These are phyloP conservation scores for Ophiorrhiza pumila DNA, from an alignment of 257 asterid species.

Conservation along the genomic window DNA sequence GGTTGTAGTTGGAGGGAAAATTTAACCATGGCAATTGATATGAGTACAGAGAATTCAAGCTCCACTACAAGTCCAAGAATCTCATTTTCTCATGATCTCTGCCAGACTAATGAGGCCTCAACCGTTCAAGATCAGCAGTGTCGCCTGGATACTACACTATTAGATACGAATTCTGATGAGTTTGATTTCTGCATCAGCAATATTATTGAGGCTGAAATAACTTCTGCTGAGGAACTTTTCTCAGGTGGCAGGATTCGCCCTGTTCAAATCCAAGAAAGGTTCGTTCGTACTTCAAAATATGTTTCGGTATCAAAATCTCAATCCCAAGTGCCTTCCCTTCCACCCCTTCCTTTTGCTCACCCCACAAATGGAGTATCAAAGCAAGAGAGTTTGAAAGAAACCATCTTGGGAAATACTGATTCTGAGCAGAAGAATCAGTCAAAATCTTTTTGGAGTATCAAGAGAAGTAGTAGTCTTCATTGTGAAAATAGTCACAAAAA, in stretches of 20 bases:
- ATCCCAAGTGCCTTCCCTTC: slow-evolving; percentile 22
- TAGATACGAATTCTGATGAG: slow-evolving; percentile 25
- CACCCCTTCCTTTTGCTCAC: slow-evolving; percentile 18
- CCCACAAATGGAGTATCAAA: slow-evolving; percentile 14
- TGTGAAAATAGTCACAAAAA: slow-evolving; percentile 35
- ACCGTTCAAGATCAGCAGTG: slow-evolving; percentile 5
- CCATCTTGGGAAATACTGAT: slow-evolving; percentile 13
- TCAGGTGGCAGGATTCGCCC: slow-evolving; percentile 44
- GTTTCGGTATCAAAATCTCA: slow-evolving; percentile 16
- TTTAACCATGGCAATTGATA: slow-evolving; percentile 33
- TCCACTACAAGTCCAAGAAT: slow-evolving; percentile 38
- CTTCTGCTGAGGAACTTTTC: slow-evolving; percentile 50
- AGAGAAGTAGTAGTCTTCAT: slow-evolving; percentile 46
- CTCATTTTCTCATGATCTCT: slow-evolving; percentile 40
- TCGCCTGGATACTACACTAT: slow-evolving; percentile 16
- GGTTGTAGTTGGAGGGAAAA: background rate
- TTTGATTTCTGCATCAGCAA: slow-evolving; percentile 40
- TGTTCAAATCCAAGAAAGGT: slow-evolving; percentile 38
- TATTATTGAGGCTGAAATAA: slow-evolving; percentile 23
- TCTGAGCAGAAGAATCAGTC: slow-evolving; percentile 26
- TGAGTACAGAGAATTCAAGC: slow-evolving; percentile 33
- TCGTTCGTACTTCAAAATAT: slow-evolving; percentile 24
- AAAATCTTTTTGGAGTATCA: slow-evolving; percentile 36
- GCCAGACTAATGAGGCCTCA: slow-evolving; percentile 9
- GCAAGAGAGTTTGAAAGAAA: slow-evolving; percentile 19